These are phyloP conservation scores for Hyphochytrium catenoides DNA, from an alignment of 352 stramenopile genomes.

Conservation along the genomic window DNA sequence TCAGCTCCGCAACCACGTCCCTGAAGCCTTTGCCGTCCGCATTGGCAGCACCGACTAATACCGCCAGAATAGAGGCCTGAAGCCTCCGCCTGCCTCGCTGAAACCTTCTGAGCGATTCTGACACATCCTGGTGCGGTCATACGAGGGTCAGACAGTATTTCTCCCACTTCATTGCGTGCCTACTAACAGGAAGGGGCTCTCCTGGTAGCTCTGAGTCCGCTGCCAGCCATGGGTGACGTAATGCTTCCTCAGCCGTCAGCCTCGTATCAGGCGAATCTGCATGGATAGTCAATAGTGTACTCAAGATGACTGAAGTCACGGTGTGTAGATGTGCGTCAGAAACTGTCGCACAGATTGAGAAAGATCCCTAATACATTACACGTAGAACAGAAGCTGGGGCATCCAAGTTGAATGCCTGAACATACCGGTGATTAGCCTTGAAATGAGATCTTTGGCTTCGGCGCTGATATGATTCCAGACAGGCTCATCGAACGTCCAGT, in stretches of 20 bases:
- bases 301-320: no score
- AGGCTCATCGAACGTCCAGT: slow-evolving; percentile 35
- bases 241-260: slow-evolving; percentile 28
- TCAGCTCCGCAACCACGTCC: slow-evolving; percentile 11
- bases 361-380: no score
- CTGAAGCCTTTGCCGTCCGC: neutral
- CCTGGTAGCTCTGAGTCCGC: neutral
- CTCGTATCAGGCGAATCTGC: slow-evolving; percentile 17
- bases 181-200: no score
- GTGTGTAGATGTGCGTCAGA: no score
- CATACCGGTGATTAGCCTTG: slow-evolving; percentile 25
- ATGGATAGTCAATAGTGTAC: no score
- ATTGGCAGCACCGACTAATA: slow-evolving; percentile 19
- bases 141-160: slow-evolving; percentile 18
- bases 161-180: no score
- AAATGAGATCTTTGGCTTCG: slow-evolving; percentile 31
- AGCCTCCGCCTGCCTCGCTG: slow-evolving; percentile 38
- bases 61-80: slow-evolving; percentile 41
- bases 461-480: slow-evolving; percentile 41
- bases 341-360: no score
- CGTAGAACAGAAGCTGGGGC: no score
- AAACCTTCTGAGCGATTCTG: slow-evolving; percentile 42
- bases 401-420: no score
- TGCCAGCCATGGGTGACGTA: slow-evolving; percentile 36
- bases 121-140: slow-evolving; percentile 27